Percentiles rank a stretch among this genome's conserved stretches.
Evolutionary conservation across 2,329 filamentous ascomycete genomes (phyloP).

Genomic region (Cadophora malorum): DNA sequence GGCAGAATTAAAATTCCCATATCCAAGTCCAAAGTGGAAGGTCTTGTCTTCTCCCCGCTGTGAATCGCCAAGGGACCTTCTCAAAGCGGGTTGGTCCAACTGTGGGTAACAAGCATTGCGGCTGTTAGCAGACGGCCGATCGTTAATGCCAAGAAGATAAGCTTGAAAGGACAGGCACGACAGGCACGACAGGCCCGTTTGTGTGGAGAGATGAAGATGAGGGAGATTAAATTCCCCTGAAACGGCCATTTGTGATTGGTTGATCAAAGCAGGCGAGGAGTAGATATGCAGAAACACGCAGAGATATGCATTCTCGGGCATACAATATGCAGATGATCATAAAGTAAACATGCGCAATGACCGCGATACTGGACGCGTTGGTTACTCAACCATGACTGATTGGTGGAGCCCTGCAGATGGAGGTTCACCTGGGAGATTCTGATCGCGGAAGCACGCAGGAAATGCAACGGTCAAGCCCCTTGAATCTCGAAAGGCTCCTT

Average conservation of each 20-base stretch:
- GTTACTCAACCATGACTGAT: neutral
- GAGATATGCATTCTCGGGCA: neutral
- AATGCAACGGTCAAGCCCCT: constrained; percentile 2
- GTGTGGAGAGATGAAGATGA: neutral
- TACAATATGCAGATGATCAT: neutral
- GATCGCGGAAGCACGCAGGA: neutral
- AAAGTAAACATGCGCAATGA: constrained; percentile 2
- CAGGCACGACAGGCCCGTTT: neutral
- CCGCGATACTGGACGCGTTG: neutral
- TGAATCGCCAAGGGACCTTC: constrained; percentile 22
- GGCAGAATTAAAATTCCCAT: constrained; percentile 2
- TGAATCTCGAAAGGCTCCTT: neutral
- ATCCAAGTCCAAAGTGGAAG: constrained; percentile 2
- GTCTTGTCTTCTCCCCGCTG: neutral
- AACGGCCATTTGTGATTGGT: constrained; percentile 1
- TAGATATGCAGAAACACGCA: neutral
- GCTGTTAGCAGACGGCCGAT: constrained; percentile 13
- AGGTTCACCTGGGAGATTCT: neutral
- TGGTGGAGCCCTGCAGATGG: constrained; percentile 5
- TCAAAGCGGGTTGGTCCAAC: constrained; percentile 3
- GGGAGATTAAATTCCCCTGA: constrained; percentile 8
- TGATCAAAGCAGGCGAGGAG: neutral
- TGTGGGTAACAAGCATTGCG: constrained; percentile 15
- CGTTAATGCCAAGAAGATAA: constrained; percentile 23
- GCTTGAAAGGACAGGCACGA: constrained; percentile 1